Evolutionary conservation across 495 filamentous ascomycete species (phyloP), one percentile per base, ranked within the genome.

Genomic region (Pseudoneurospora amorphoporcata): DNA sequence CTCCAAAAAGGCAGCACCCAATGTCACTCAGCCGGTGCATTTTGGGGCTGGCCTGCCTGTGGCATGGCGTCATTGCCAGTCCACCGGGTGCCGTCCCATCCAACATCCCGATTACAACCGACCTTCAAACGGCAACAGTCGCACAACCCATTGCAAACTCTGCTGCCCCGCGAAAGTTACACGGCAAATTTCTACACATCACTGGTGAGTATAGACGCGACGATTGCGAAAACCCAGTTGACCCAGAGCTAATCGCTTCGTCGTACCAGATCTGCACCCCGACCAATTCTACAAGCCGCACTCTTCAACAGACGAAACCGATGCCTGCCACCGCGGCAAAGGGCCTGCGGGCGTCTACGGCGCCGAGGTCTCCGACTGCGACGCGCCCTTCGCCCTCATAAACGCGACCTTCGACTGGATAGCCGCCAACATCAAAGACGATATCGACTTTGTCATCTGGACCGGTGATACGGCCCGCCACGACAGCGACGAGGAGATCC

Each of bases 391-490:
- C 68, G 81, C 89, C 1, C 87, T 99, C 10, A 84, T 98, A 69
- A 91, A 98, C 81, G 92, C 90, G 77, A 98, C 96, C 0, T 94
- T 98, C 80, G 86, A 89, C 72, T 99, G 95, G 95, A 92, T 99
- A 70, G 85, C 89, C n/a, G 86, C 90, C 38, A 91, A 97, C 75
- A 77, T 99, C 42, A 92, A 88, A 77, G 92, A 93, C 82, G 79
- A 89, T 12, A 87, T 99, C 70, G 95, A 99, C 81, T 99, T 99
- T 78, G 91, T 98, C 45, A 84, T 99, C 69, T 99, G 96, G 96
- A 98, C 96, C 0, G 95, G 95, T 71, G 95, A 99, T 80, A 97
- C 93, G 29, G 95, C 93, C 39, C 89, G 96, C 73, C 95, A 99
- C 80, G 95, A 98, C 80, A 97, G 91, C 81, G 95, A 99, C 77